Conservation (phyloP, 148 eudicot species). For the Gaultheria prostrata region DNA sequence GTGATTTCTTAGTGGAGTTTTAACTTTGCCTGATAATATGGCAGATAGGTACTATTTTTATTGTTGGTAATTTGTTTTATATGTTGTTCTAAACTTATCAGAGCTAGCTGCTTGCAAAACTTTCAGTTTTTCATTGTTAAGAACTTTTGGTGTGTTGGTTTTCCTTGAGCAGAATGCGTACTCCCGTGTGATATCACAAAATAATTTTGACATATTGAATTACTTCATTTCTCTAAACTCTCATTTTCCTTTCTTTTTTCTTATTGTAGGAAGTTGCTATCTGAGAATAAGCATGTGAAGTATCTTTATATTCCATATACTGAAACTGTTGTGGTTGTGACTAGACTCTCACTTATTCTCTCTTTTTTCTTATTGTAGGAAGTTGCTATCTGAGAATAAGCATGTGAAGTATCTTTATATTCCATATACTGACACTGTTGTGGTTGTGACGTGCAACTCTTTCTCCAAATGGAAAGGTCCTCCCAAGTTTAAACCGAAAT, state of each 20-base stretch:
- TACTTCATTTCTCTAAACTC: background rate
- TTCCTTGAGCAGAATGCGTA: background rate
- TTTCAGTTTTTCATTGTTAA: background rate
- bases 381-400: constrained; percentile 83
- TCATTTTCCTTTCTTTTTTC: constrained; percentile 11
- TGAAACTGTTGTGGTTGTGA: constrained; percentile 90
- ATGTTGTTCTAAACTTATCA: background rate
- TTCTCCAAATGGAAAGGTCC: constrained; percentile 71
- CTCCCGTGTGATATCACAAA: background rate
- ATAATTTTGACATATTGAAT: background rate
- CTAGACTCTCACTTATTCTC: constrained; percentile 3
- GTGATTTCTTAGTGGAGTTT: background rate
- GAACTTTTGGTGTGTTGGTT: background rate
- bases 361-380: constrained; percentile 47
- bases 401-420: constrained; percentile 91
- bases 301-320: constrained; percentile 90
- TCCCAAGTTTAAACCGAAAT: constrained; percentile 76
- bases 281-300: constrained; percentile 93
- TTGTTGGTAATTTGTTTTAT: background rate
- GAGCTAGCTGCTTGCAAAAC: background rate
- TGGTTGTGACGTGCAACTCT: constrained; percentile 94
- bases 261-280: constrained; percentile 70
- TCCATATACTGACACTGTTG: constrained; percentile 87
- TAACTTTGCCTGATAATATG: background rate
- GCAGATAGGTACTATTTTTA: background rate